A percentile compares a stretch with the other conserved stretches of the same genome.
These are phyloP conservation scores for Oryza punctata DNA, from an alignment of 176 grass and related monocot genomes.

Conservation along the genomic window DNA sequence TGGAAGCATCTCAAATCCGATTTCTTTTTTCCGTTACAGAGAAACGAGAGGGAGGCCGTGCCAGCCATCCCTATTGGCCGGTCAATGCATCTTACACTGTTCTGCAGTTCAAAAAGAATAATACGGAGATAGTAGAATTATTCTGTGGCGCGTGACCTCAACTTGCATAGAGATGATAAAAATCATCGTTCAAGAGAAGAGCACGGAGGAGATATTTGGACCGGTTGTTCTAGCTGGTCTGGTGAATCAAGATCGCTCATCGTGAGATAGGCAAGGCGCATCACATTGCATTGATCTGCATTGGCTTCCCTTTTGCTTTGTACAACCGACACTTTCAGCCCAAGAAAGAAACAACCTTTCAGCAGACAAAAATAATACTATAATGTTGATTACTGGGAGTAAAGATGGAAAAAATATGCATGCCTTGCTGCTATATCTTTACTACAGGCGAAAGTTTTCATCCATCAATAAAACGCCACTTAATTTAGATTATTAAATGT, in stretches of 20 bases:
- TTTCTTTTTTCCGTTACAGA: background rate
- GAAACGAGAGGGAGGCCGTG: background rate
- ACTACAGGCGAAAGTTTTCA: too few relatives aligned
- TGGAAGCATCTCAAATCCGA: constrained; percentile 43
- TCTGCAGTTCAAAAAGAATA: background rate
- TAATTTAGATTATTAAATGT: too few relatives aligned
- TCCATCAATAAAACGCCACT: too few relatives aligned
- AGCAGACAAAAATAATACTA: too few relatives aligned
- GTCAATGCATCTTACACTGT: constrained; percentile 42
- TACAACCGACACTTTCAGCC: too few relatives aligned
- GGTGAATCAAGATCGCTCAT: background rate
- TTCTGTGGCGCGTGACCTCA: constrained; percentile 31
- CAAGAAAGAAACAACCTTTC: too few relatives aligned
- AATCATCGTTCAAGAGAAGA: background rate
- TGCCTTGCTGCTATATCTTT: too few relatives aligned
- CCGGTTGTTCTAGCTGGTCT: too few relatives aligned
- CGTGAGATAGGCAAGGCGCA: background rate
- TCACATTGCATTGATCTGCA: too few relatives aligned
- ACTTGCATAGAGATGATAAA: background rate
- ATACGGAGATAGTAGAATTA: background rate
- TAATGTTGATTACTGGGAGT: too few relatives aligned
- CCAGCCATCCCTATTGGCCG: constrained; percentile 43
- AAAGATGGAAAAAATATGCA: too few relatives aligned
- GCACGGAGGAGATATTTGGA: background rate
- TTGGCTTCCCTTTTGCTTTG: too few relatives aligned